These are phyloP conservation scores for Leptographium wingfieldii DNA, from an alignment of 2,329 filamentous ascomycete genomes.

Conservation along the genomic window DNA sequence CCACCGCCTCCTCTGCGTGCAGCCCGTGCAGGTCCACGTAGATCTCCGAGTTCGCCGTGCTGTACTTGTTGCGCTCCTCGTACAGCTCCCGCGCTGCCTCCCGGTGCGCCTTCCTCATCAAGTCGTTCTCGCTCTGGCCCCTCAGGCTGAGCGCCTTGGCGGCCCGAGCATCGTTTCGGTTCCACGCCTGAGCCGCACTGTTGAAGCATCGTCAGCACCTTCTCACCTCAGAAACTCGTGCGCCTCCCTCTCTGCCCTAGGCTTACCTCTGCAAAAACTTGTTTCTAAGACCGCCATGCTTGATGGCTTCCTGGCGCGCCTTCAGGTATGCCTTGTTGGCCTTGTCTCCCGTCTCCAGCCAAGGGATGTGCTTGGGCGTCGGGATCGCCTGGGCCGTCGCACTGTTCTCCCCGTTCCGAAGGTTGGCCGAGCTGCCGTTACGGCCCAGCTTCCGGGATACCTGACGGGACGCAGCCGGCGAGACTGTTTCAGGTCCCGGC, in stretches of 20 bases:
- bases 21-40: conserved; percentile 96
- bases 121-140: conserved; percentile 90
- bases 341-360: conserved; percentile 84
- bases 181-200: conserved; percentile 95
- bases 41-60: conserved; percentile 45
- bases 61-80: conserved; percentile 80
- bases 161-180: conserved; percentile 89
- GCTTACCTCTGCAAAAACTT: conserved; percentile 84
- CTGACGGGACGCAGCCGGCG: conserved; percentile 34
- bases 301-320: conserved; percentile 88
- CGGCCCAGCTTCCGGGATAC: conserved; percentile 47
- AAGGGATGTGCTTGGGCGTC: conserved; percentile 83
- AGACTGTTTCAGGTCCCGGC: conserved; percentile 44
- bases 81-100: conserved; percentile 88
- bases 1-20: conserved; percentile 93
- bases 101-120: conserved; percentile 93
- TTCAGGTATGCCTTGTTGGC: conserved; percentile 93
- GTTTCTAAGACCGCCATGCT: conserved; percentile 89
- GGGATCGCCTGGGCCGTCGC: conserved; percentile 72
- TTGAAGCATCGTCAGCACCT: background rate
- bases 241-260: background rate
- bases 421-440: conserved; percentile 52
- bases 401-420: conserved; percentile 63
- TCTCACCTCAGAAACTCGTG: background rate
- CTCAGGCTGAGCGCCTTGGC: conserved; percentile 90